Conservation (phyloP, 2,329 filamentous ascomycete species). For the Fusarium chlamydosporum region DNA sequence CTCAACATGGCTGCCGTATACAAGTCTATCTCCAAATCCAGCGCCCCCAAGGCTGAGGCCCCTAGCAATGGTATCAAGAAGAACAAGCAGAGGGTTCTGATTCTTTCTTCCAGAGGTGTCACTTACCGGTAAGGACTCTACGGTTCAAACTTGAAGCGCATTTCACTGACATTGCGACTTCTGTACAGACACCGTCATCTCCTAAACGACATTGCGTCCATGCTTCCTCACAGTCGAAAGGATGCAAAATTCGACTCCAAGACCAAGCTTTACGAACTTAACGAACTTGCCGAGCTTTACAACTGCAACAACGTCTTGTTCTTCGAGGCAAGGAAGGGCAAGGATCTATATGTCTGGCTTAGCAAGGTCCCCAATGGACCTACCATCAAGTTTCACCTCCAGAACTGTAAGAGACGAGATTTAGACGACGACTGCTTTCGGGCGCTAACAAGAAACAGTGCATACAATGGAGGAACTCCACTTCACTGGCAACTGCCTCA, state of each 20-base stretch:
- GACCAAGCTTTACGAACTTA: conserved; percentile 85
- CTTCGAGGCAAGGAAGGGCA: conserved; percentile 93
- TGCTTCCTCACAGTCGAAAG: conserved; percentile 93
- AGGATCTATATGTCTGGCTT: conserved; percentile 96
- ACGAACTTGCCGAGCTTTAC: conserved; percentile 82
- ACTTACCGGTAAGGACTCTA: conserved; percentile 77
- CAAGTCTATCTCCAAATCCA: conserved; percentile 77
- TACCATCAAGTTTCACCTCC: conserved; percentile 78
- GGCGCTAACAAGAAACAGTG: conserved; percentile 64
- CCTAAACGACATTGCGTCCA: conserved; percentile 86
- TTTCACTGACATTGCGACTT: conserved; percentile 32
- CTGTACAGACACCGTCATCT: conserved; percentile 86
- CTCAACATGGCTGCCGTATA: conserved; percentile 76
- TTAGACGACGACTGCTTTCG: background rate
- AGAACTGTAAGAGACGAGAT: conserved; percentile 70
- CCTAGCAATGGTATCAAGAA: conserved; percentile 67
- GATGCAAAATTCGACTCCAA: conserved; percentile 98
- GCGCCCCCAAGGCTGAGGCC: conserved; percentile 64
- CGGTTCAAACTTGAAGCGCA: conserved; percentile 23
- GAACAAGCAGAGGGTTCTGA: conserved; percentile 84
- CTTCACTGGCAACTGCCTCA: conserved; percentile 96
- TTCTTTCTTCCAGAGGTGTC: conserved; percentile 92
- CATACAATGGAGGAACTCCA: conserved; percentile 98
- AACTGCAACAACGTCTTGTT: conserved; percentile 96
- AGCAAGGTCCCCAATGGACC: conserved; percentile 84